Conservation (phyloP, 108 stramenopile species). For the Phaeodactylum tricornutum region DNA sequence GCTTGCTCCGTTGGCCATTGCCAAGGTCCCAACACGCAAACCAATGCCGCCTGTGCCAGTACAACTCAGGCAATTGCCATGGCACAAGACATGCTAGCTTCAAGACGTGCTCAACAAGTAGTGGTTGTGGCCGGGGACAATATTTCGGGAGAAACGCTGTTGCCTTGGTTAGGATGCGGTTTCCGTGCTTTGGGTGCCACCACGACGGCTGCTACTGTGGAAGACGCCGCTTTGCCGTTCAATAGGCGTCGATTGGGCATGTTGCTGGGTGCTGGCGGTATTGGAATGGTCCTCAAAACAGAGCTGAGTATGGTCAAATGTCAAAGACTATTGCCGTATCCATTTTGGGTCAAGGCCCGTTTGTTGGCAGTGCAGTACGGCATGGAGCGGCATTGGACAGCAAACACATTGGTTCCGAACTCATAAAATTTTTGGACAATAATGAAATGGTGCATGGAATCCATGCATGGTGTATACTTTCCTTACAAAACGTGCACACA, state of each 20-base stretch:
- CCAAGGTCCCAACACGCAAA: constrained; percentile 94
- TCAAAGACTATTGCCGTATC: constrained; percentile 20
- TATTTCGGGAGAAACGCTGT: constrained; percentile 80
- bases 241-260: constrained; percentile 86
- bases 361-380: constrained; percentile 86
- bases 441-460: constrained; percentile 84
- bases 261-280: constrained; percentile 91
- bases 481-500: constrained; percentile 96
- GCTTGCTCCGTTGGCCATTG: constrained; percentile 90
- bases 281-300: constrained; percentile 88
- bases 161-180: constrained; percentile 94
- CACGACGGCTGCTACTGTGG: constrained; percentile 53
- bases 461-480: constrained; percentile 90
- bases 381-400: constrained; percentile 93
- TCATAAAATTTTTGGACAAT: constrained; percentile 78
- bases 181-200: constrained; percentile 94
- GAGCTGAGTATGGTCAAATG: constrained; percentile 61
- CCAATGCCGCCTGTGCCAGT: constrained; percentile 96
- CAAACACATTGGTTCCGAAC: constrained; percentile 87
- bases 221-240: constrained; percentile 89
- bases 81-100: constrained; percentile 91
- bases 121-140: constrained; percentile 93
- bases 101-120: constrained; percentile 87
- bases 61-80: constrained; percentile 93
- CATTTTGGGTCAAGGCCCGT: constrained; percentile 66